Percentiles rank a stretch among this genome's conserved stretches.
Conservation (phyloP, 306 rosid species). For the Comarum palustre region DNA sequence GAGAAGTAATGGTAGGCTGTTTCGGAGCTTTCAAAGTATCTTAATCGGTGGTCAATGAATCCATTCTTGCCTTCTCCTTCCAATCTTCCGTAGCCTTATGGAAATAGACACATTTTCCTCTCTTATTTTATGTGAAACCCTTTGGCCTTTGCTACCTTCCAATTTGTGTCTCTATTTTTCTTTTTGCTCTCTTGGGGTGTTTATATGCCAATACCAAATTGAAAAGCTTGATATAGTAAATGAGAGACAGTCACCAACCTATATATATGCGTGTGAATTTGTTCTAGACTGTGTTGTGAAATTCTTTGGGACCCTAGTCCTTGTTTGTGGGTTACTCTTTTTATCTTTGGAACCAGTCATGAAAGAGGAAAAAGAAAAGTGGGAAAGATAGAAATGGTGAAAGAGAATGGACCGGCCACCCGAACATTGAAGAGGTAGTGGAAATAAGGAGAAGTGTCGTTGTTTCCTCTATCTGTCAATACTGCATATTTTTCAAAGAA, state of each 20-base stretch:
- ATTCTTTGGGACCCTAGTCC: slow-evolving; percentile 1
- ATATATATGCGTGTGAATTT: background rate
- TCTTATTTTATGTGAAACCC: background rate
- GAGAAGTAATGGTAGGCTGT: slow-evolving; percentile 38
- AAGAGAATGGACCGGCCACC: slow-evolving; percentile 2
- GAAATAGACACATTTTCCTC: slow-evolving; percentile 37
- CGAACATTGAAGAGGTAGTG: slow-evolving; percentile 8
- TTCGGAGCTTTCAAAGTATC: slow-evolving; percentile 68
- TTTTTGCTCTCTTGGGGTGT: background rate
- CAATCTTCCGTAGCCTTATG: slow-evolving; percentile 35
- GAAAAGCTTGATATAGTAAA: background rate
- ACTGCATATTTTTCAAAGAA: background rate
- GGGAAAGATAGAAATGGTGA: background rate
- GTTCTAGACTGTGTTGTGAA: background rate
- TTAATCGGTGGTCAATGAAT: slow-evolving; percentile 58
- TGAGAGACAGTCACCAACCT: background rate
- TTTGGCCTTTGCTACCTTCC: slow-evolving; percentile 28
- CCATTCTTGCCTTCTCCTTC: slow-evolving; percentile 42
- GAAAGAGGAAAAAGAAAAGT: background rate
- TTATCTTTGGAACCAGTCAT: background rate
- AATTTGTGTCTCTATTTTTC: background rate
- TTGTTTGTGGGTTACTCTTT: background rate
- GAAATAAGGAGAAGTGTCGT: slow-evolving; percentile 10
- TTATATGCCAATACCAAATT: background rate
- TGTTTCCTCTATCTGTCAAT: background rate